These are phyloP conservation scores for Linnemannia zychae DNA, from an alignment of 192 early-diverging fungal genomes.

Conservation along the genomic window DNA sequence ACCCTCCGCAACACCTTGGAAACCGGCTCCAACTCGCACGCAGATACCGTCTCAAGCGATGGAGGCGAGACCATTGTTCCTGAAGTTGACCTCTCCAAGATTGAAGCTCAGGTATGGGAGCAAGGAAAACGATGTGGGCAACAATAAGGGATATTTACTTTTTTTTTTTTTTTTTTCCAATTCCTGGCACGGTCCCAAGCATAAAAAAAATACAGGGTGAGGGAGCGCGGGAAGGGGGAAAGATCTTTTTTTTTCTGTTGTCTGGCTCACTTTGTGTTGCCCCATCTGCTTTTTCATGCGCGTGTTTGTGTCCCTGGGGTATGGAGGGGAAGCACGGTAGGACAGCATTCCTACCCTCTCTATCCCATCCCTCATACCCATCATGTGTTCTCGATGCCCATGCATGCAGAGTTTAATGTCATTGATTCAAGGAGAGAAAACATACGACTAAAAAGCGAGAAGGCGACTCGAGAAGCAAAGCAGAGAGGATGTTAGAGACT, in stretches of 20 bases:
- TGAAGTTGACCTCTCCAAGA: conserved; percentile 53
- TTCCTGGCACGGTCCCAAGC: conserved; percentile 1
- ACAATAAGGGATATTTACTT: neutral
- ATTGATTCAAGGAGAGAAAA: neutral
- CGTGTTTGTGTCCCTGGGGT: conserved; percentile 4
- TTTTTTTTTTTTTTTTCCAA: conserved; percentile 14
- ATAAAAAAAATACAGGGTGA: neutral
- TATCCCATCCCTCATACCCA: neutral
- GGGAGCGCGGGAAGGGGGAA: neutral
- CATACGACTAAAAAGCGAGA: neutral
- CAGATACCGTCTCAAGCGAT: conserved; percentile 51
- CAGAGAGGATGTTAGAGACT: neutral
- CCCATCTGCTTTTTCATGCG: neutral
- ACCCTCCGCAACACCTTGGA: conserved; percentile 33
- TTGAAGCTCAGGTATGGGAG: conserved; percentile 47
- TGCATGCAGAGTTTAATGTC: neutral
- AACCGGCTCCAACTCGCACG: conserved; percentile 33
- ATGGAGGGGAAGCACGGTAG: neutral
- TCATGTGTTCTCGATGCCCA: neutral
- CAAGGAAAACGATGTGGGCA: neutral
- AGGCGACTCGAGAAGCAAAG: neutral
- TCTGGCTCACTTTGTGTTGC: neutral
- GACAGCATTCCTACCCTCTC: neutral
- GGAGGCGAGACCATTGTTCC: conserved; percentile 54
- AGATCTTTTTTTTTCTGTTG: neutral